Evolutionary conservation across 441 rosid species (phyloP).

Genomic region (Adansonia rubrostipa): DNA sequence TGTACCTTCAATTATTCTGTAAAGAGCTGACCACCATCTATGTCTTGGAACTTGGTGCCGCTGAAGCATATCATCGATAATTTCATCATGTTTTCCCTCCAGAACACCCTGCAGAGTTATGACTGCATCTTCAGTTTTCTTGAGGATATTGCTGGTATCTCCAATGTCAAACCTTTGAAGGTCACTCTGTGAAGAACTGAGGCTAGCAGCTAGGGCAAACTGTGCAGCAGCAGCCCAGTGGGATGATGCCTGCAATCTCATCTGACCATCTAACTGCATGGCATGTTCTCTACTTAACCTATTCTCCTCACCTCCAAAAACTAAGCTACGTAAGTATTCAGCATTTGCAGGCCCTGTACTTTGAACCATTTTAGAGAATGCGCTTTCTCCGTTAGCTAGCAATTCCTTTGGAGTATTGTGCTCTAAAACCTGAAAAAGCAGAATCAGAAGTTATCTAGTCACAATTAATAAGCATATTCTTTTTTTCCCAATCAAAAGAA

Average conservation of each 20-base stretch:
- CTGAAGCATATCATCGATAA: conserved; percentile 48
- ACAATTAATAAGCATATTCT: background rate
- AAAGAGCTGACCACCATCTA: conserved; percentile 71
- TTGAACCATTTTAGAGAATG: conserved; percentile 68
- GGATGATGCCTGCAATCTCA: conserved; percentile 56
- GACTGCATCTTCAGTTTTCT: conserved; percentile 64
- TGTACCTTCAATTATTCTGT: conserved; percentile 68
- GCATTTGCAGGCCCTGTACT: conserved; percentile 71
- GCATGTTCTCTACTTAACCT: conserved; percentile 31
- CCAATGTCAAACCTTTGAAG: conserved; percentile 52
- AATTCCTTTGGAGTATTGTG: conserved; percentile 55
- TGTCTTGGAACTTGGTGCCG: conserved; percentile 49
- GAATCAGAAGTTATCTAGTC: conserved; percentile 7
- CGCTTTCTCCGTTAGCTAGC: conserved; percentile 52
- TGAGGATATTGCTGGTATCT: conserved; percentile 46
- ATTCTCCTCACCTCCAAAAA: conserved; percentile 42
- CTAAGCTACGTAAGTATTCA: conserved; percentile 54
- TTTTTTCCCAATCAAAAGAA: background rate
- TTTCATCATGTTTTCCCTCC: conserved; percentile 64
- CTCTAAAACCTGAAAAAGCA: conserved; percentile 53
- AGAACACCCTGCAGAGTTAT: conserved; percentile 64
- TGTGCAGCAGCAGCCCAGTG: conserved; percentile 64
- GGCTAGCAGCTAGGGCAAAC: conserved; percentile 51
- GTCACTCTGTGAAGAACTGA: conserved; percentile 56
- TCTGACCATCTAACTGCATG: conserved; percentile 32